Base-by-base conservation (phyloP, 306 rosid species). In the Myrica gale region DNA sequence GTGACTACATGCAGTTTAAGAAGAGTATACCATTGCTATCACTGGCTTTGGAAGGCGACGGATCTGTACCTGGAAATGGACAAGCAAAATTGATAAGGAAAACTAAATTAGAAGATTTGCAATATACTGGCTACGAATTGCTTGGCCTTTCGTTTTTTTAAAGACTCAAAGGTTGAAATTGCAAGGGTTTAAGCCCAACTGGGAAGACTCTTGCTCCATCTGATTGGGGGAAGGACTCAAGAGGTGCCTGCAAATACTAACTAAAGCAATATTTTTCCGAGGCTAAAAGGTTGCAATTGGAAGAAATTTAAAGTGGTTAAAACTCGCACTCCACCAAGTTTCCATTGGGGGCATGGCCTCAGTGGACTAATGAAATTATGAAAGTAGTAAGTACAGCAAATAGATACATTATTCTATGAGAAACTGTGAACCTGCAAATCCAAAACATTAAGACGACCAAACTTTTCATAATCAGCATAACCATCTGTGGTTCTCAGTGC, bases 1-100 rank as follows among this genome's bases (percentile, higher is more conserved):
- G 45, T 32, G 48, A 47, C 73, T 44, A 62, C 20, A 56, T 69
- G 48, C 41, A 77, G 55, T 68, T 71, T 20, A 60, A 41, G 76
- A 77, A 67, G 41, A 48, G 52, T 58, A 63, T 83, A 91, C 98
- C 98, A 90, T 92, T 45, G 98, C 97, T 50, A 94, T 94, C 13
- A 94, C 96, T 50, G 97, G 98, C 74, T 92, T 94, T 12, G 96
- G 97, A 82, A 94, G 95, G 17, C 96, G 95, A 50, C 97, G 97
- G 39, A 94, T 90, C 74, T 90, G 95, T 52, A 90, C 86, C 97
- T 94, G 87, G 69, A 79, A 76, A 69, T 58, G 15, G 19, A 50
- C 7, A 47, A 76, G 41, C 23, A 4, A 41, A 21, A 57, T 9
- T 7, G 19, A 53, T 19, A 61, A 61, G 3, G 3, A 56, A 10